Conservation (phyloP, 257 asterid genomes). For the Nyctanthes arbortristis region DNA sequence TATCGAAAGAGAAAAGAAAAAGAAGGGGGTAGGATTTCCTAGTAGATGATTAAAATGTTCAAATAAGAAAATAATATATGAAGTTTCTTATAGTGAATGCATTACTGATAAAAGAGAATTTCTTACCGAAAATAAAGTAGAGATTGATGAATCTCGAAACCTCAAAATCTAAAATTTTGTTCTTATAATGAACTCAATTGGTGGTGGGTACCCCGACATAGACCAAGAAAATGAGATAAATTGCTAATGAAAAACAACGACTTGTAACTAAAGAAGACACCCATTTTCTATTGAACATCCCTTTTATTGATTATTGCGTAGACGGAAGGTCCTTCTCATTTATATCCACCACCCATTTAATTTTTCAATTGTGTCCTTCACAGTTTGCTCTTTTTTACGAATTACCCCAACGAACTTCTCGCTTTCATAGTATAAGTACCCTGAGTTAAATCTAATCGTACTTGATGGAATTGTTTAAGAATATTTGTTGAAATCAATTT, state of each 20-base stretch:
- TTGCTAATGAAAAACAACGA: neutral
- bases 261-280: conserved; percentile 1
- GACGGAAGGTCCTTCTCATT: conserved; percentile 24
- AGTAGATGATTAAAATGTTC: no score
- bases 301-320: conserved; percentile 7
- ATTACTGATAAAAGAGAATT: neutral
- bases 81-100: neutral
- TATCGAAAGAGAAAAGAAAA: no score
- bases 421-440: neutral
- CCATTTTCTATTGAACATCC: neutral
- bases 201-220: neutral
- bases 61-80: no score
- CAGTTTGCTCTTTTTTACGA: neutral
- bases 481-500: no score
- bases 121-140: no score
- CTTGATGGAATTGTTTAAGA: neutral
- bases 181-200: neutral
- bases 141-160: neutral
- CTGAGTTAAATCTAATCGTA: neutral
- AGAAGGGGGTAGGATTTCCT: no score
- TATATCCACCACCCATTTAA: conserved; percentile 20
- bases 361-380: neutral
- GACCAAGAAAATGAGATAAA: neutral
- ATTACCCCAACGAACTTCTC: neutral
- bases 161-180: neutral